Conservation (phyloP, 371 early-diverging fungal genomes). For the Mortierella sp. region DNA sequence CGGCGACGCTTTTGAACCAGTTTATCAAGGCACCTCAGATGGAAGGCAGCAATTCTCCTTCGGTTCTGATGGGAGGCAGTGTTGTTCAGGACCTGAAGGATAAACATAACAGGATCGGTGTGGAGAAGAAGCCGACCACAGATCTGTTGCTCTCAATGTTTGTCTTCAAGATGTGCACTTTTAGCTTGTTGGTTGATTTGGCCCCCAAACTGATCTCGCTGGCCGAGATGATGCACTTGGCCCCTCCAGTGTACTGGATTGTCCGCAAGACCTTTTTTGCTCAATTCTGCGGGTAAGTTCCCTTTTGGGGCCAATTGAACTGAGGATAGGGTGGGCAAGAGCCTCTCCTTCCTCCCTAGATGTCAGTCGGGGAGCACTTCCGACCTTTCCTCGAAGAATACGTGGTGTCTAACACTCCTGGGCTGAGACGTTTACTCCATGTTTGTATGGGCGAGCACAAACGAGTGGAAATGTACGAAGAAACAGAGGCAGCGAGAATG, state of each 20-base stretch:
- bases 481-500: too few species aligned
- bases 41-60: constrained; percentile 5
- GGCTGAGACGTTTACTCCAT: too few species aligned
- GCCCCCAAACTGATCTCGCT: constrained; percentile 73
- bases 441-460: too few species aligned
- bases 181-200: constrained; percentile 69
- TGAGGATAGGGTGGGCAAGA: background rate
- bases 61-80: constrained; percentile 1
- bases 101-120: constrained; percentile 54
- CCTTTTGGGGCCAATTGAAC: background rate
- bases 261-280: constrained; percentile 88
- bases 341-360: too few species aligned
- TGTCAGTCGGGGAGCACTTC: too few species aligned
- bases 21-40: constrained; percentile 29
- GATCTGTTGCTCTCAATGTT: constrained; percentile 75
- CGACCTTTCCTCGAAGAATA: too few species aligned
- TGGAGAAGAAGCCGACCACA: constrained; percentile 62
- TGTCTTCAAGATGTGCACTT: constrained; percentile 80
- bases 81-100: constrained; percentile 28
- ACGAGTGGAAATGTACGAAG: too few species aligned
- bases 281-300: constrained; percentile 85
- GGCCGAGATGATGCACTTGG: constrained; percentile 66
- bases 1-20: constrained; percentile 11
- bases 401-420: too few species aligned
- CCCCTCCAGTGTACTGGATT: constrained; percentile 67